These are phyloP conservation scores for Pulveroboletus sp. DNA, from an alignment of 768 basidiomycete genomes.

Conservation along the genomic window DNA sequence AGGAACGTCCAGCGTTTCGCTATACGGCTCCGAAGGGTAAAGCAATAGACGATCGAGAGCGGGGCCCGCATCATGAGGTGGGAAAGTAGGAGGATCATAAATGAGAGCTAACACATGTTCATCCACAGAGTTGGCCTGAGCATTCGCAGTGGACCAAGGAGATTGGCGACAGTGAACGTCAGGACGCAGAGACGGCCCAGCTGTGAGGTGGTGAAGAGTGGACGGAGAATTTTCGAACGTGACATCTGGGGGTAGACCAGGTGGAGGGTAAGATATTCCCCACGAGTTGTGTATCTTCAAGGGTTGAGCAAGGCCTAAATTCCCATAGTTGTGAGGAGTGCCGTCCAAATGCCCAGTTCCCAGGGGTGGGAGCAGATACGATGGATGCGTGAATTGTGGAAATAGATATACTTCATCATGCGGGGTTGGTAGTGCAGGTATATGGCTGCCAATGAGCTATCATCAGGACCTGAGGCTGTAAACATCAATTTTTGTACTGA, in stretches of 20 bases:
- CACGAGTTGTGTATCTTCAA: conserved; percentile 7
- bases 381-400: neutral
- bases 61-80: neutral
- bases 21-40: conserved; percentile 1
- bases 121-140: neutral
- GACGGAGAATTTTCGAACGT: neutral
- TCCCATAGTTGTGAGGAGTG: neutral
- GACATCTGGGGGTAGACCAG: neutral
- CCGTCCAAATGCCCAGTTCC: neutral
- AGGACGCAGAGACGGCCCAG: neutral
- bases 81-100: neutral
- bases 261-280: neutral
- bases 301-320: neutral
- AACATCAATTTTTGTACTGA: conserved; percentile 3
- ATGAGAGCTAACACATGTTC: neutral
- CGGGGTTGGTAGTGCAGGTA: neutral
- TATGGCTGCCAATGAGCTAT: neutral
- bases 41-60: neutral
- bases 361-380: neutral
- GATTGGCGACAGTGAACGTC: neutral
- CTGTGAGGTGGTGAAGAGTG: neutral
- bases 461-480: conserved; percentile 5
- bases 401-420: neutral
- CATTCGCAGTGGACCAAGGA: neutral
- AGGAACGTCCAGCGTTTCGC: neutral